Base-by-base conservation (phyloP, 129 eudicot species). In the Helianthus tuberosus region DNA sequence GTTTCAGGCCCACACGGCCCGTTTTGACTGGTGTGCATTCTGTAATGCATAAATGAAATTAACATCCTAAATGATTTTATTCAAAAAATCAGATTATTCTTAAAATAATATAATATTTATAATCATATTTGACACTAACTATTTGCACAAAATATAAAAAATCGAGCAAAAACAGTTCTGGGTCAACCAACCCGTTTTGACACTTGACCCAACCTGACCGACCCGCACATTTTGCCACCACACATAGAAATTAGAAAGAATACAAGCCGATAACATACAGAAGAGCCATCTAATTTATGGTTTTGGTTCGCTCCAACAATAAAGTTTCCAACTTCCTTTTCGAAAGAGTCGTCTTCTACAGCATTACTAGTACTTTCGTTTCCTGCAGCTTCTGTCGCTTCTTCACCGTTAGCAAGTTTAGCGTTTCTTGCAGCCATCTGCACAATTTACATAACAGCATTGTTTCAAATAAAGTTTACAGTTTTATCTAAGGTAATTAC, bases 291-390 rank as follows among this genome's bases (percentile, higher is more conserved):
- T n/a, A 51, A 53, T 72, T 79, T 77, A 51, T 47, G 74, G 77
- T 55, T 79, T 73, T 79, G 83, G 67, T 78, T 78, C n/a, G 36
- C 82, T 78, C 72, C 82, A 69, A 52, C 77, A 64, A 79, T 79
- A 35, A 79, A 79, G 73, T 79, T 72, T 72, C 83, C 83, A 8
- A 79, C 78, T 79, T 79, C 83, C 29, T 55, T 72, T 35, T 79
- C 83, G 35, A 79, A 79, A 44, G 78, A 14, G 52, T 79, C 83
- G 3, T 72, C 83, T 64, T 72, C 69, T 44, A 54, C 66, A 72
- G 77, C 65, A 72, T 77, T 77, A 60, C 76, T 77, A 38, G 41
- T n/a, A 79, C 77, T 72, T 54, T 79, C 83, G 14, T 4, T 66
- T 79, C 61, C 83, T 50, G 78, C 83, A 64, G 14, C 78, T 52